Evolutionary conservation across 805 yeast genomes (phyloP).

Genomic region (Teunomyces aglyptinius): DNA sequence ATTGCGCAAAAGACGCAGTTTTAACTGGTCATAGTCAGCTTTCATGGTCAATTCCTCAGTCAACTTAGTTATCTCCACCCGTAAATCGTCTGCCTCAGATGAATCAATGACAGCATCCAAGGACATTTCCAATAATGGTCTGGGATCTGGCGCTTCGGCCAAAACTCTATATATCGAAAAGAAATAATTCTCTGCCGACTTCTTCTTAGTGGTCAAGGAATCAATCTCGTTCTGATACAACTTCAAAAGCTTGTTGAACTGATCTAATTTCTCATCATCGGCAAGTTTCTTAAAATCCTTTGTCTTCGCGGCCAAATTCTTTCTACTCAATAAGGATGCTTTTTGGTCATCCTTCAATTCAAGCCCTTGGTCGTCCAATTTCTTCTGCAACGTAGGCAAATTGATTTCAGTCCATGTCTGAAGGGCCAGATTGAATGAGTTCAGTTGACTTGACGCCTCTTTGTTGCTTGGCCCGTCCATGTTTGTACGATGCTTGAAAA

Average conservation of each 20-base stretch:
- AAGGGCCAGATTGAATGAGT: conserved; percentile 42
- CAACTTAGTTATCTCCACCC: conserved; percentile 47
- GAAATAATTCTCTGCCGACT: conserved; percentile 69
- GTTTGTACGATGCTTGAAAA: neutral
- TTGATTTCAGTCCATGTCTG: conserved; percentile 75
- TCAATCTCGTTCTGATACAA: conserved; percentile 89
- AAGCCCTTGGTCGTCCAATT: conserved; percentile 71
- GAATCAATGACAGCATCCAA: conserved; percentile 59
- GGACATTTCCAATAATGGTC: conserved; percentile 70
- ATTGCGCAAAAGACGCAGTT: conserved; percentile 54
- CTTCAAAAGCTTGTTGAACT: conserved; percentile 65
- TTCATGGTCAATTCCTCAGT: conserved; percentile 59
- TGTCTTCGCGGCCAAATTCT: conserved; percentile 78
- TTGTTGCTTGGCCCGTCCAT: neutral
- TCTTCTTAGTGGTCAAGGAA: conserved; percentile 70
- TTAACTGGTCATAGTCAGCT: conserved; percentile 79
- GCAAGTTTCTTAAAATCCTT: conserved; percentile 75
- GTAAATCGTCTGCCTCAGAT: conserved; percentile 51
- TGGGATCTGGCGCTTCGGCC: conserved; percentile 93
- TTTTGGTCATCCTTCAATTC: conserved; percentile 71
- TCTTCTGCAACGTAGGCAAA: conserved; percentile 65
- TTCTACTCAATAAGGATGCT: conserved; percentile 65
- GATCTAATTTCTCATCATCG: conserved; percentile 63
- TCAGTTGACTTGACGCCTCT: neutral
- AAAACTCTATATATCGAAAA: conserved; percentile 71